phyloP scores from a whole-genome alignment of 129 eudicot genomes.

The Flaveria trinervia region DNA sequence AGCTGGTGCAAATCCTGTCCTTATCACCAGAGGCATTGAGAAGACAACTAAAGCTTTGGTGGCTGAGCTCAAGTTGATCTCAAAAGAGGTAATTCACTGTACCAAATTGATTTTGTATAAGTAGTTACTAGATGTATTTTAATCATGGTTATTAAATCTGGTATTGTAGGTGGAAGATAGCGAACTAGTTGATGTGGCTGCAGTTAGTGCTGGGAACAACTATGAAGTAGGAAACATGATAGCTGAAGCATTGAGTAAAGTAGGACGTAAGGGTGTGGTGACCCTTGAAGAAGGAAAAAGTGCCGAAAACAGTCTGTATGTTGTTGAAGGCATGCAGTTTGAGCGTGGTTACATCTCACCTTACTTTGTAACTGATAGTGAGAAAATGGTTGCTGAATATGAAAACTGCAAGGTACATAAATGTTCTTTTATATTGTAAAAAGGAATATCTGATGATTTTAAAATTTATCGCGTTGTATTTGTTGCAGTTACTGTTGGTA shows the following conservation, averaged over 20 bases:
- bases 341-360: conserved; percentile 95
- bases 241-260: conserved; percentile 92
- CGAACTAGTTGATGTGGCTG: conserved; percentile 92
- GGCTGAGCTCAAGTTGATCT: conserved; percentile 68
- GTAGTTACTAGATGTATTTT: background rate
- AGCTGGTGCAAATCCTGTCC: conserved; percentile 95
- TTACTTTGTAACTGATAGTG: conserved; percentile 89
- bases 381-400: conserved; percentile 79
- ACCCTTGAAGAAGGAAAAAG: conserved; percentile 96
- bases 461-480: background rate
- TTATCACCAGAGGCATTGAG: conserved; percentile 84
- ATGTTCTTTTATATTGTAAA: background rate
- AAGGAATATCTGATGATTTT: background rate
- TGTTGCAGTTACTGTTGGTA: conserved; percentile 57
- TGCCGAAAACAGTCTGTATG: conserved; percentile 74
- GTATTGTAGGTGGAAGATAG: conserved; percentile 73
- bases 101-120: background rate
- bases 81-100: conserved; percentile 65
- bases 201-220: conserved; percentile 99
- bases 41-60: conserved; percentile 85
- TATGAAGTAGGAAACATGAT: conserved; percentile 90
- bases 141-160: background rate
- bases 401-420: conserved; percentile 86
- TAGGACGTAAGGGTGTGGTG: conserved; percentile 89
- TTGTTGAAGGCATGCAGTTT: conserved; percentile 98